These are phyloP conservation scores for Phialemonium atrogriseum DNA, from an alignment of 2,329 filamentous ascomycete species.

Conservation along the genomic window DNA sequence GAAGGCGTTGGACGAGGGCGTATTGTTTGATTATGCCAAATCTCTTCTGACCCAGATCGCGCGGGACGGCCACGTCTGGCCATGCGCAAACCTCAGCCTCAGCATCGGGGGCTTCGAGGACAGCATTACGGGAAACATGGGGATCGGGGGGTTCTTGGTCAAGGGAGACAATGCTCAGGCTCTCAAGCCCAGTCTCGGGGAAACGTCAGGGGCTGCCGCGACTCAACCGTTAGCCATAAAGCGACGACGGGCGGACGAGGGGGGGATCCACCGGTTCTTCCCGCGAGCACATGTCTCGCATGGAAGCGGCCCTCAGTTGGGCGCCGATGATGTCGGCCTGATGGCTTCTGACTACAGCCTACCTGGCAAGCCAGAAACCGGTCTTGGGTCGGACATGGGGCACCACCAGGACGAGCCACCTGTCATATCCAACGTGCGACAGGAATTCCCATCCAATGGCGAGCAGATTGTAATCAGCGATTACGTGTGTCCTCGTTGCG, in stretches of 20 bases:
- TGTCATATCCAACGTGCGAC: neutral
- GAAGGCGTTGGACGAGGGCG: conserved; percentile 60
- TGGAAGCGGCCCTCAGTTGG: conserved; percentile 11
- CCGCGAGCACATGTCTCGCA: conserved; percentile 18
- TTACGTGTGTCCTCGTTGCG: conserved; percentile 57
- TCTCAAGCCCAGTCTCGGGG: conserved; percentile 29
- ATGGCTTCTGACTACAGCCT: conserved; percentile 16
- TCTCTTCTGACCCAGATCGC: conserved; percentile 70
- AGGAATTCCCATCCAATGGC: conserved; percentile 14
- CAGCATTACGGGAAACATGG: conserved; percentile 72
- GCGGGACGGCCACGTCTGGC: conserved; percentile 74
- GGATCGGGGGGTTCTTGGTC: conserved; percentile 79
- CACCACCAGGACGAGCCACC: conserved; percentile 1
- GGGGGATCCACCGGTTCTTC: conserved; percentile 52
- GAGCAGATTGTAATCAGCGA: conserved; percentile 26
- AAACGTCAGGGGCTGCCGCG: conserved; percentile 13
- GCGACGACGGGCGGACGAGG: conserved; percentile 36
- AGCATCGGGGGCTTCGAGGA: conserved; percentile 92
- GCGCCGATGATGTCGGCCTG: conserved; percentile 18
- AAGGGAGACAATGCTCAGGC: conserved; percentile 59
- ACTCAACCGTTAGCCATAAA: conserved; percentile 24
- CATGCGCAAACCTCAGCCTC: conserved; percentile 81
- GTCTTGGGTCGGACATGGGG: conserved; percentile 3
- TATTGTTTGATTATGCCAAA: conserved; percentile 68
- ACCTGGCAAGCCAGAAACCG: conserved; percentile 11